phyloP scores from a whole-genome alignment of 225 moss, liverwort and hornwort genomes.

The Pseudoscleropodium purum region DNA sequence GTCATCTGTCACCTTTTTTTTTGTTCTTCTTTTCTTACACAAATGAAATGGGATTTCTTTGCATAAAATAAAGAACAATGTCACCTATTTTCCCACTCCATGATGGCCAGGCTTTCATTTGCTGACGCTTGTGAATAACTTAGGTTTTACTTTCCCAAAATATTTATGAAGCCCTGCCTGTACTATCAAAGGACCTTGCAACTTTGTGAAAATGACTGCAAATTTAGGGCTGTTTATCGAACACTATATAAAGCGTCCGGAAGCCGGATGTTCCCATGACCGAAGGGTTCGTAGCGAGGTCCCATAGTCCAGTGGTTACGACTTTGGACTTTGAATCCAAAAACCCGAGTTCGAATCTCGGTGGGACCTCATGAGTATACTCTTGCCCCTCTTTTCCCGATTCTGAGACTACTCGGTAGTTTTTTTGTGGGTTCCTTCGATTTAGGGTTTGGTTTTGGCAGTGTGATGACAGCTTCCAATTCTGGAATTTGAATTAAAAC shows the following conservation, averaged over 20 bases:
- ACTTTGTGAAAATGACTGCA: neutral
- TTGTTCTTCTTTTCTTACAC: no score
- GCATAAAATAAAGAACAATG: no score
- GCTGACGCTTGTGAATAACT: neutral
- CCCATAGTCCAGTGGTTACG: conserved; percentile 20
- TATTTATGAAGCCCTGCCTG: neutral
- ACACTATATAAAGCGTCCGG: neutral
- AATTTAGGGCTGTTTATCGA: accelerated
- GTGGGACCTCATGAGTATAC: neutral
- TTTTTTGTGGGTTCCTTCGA: no score
- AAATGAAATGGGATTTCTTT: no score
- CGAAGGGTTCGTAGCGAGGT: accelerated
- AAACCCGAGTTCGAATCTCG: conserved; percentile 36
- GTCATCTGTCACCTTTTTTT: neutral
- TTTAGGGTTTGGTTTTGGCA: neutral
- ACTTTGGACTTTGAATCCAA: conserved; percentile 29
- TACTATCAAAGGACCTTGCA: neutral
- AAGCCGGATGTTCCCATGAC: accelerated
- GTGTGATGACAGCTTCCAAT: neutral
- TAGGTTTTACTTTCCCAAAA: neutral
- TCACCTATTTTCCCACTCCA: neutral
- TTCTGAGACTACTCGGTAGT: accelerated
- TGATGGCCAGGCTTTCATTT: neutral
- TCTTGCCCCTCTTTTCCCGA: accelerated
- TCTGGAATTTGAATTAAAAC: neutral